A percentile compares a stretch with the other conserved stretches of the same genome.
Conservation (phyloP, 2,329 filamentous ascomycete genomes). For the Dendryphion nanum region DNA sequence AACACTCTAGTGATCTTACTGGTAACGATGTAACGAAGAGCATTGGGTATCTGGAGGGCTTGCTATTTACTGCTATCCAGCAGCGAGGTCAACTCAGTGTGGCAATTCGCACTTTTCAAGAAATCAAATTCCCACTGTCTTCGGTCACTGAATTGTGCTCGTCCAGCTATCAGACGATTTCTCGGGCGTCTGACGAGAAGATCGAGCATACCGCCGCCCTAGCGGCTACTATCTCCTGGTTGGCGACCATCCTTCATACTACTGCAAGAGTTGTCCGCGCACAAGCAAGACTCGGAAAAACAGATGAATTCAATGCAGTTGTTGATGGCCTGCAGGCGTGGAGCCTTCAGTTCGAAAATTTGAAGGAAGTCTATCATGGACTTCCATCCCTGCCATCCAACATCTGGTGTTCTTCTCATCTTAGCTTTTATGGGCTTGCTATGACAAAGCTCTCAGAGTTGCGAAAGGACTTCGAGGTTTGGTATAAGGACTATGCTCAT, state of each 20-base stretch:
- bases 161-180: conserved; percentile 8
- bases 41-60: conserved; percentile 81
- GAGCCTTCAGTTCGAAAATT: conserved; percentile 14
- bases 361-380: conserved; percentile 15
- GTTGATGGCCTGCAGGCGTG: conserved; percentile 24
- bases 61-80: conserved; percentile 64
- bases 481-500: conserved; percentile 22
- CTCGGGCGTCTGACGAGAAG: conserved; percentile 17
- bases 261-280: conserved; percentile 61
- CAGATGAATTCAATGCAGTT: conserved; percentile 25
- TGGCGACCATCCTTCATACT: conserved; percentile 66
- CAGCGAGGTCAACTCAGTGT: conserved; percentile 54
- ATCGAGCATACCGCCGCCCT: conserved; percentile 9
- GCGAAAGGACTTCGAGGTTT: conserved; percentile 14
- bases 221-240: conserved; percentile 52
- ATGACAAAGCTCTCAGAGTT: conserved; percentile 14
- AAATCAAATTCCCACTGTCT: conserved; percentile 38
- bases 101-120: conserved; percentile 29
- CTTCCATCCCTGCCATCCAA: conserved; percentile 27
- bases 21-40: conserved; percentile 76
- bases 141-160: conserved; percentile 32
- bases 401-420: conserved; percentile 20
- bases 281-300: conserved; percentile 64
- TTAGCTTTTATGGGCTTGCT: conserved; percentile 12
- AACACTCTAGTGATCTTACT: conserved; percentile 83